phyloP scores from a whole-genome alignment of 495 filamentous ascomycete species.

The Rhizodiscina lignyota region DNA sequence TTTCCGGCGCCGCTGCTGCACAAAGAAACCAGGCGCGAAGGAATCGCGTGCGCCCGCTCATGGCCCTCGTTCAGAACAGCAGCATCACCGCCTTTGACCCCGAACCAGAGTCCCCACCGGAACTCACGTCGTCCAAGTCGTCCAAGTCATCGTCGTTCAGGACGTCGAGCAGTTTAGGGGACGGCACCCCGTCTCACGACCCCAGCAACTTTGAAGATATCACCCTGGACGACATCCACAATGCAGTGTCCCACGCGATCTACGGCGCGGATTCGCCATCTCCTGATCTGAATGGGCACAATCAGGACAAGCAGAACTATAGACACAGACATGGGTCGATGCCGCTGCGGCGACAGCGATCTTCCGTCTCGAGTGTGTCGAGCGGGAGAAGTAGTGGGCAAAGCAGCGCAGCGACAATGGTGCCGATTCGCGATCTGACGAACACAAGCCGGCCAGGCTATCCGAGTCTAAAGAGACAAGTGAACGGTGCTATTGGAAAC shows the following conservation, averaged over 20 bases:
- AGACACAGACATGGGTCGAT: too few species aligned
- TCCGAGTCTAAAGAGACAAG: constrained; percentile 22
- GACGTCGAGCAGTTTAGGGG: constrained; percentile 56
- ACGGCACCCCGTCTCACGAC: constrained; percentile 26
- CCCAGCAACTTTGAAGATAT: constrained; percentile 82
- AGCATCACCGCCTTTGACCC: constrained; percentile 11
- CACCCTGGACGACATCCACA: constrained; percentile 55
- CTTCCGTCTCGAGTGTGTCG: constrained; percentile 2
- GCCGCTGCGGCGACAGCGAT: constrained; percentile 7
- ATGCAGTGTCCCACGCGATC: constrained; percentile 26
- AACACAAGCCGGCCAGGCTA: constrained; percentile 16
- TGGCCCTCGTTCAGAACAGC: too few species aligned
- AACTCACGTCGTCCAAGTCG: constrained; percentile 69
- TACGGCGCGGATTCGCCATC: too few species aligned
- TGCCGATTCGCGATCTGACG: constrained; percentile 13
- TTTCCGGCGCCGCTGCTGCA: too few species aligned
- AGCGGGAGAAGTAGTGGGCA: constrained; percentile 2
- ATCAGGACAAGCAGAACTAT: constrained; percentile 23
- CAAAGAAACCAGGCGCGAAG: too few species aligned
- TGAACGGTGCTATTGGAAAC: constrained; percentile 14
- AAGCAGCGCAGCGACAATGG: constrained; percentile 4
- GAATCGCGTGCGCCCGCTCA: too few species aligned
- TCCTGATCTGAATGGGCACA: too few species aligned
- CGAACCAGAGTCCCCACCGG: constrained; percentile 63
- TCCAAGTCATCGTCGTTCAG: constrained; percentile 84